These are phyloP conservation scores for Thielaviopsis cerberus DNA, from an alignment of 2,329 filamentous ascomycete genomes.

Conservation along the genomic window DNA sequence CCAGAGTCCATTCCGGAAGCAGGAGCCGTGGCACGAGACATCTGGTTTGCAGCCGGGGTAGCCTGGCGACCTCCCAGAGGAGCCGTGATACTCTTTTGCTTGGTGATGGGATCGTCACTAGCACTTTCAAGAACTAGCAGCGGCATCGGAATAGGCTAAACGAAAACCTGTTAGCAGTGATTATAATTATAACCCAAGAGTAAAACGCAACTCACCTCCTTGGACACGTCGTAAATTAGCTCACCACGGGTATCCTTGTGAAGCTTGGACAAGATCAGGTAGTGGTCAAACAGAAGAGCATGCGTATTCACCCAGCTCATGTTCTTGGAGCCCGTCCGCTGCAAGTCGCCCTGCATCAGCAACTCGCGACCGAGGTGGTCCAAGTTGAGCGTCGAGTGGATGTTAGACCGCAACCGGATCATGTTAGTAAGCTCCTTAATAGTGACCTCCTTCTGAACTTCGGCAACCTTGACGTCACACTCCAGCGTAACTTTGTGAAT, in stretches of 20 bases:
- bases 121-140: constrained; percentile 80
- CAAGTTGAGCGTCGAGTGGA: constrained; percentile 76
- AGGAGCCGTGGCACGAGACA: constrained; percentile 23
- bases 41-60: constrained; percentile 47
- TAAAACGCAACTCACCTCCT: constrained; percentile 40
- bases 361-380: constrained; percentile 86
- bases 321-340: constrained; percentile 70
- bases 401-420: constrained; percentile 68
- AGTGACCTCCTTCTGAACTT: constrained; percentile 79
- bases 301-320: constrained; percentile 91
- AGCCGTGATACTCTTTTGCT: constrained; percentile 55
- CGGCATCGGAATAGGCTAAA: constrained; percentile 80
- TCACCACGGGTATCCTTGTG: constrained; percentile 51
- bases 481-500: constrained; percentile 78
- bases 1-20: constrained; percentile 23
- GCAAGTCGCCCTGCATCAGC: constrained; percentile 73
- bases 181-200: constrained; percentile 1
- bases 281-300: constrained; percentile 88
- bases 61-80: constrained; percentile 44
- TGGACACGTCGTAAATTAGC: constrained; percentile 86
- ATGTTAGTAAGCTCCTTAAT: constrained; percentile 70
- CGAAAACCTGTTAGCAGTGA: constrained; percentile 17
- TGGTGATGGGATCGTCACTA: constrained; percentile 78
- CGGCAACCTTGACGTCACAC: constrained; percentile 80
- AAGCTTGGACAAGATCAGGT: constrained; percentile 79